These are phyloP conservation scores for Parasarocladium wereldwijsianum DNA, from an alignment of 2,329 filamentous ascomycete species.

Conservation along the genomic window DNA sequence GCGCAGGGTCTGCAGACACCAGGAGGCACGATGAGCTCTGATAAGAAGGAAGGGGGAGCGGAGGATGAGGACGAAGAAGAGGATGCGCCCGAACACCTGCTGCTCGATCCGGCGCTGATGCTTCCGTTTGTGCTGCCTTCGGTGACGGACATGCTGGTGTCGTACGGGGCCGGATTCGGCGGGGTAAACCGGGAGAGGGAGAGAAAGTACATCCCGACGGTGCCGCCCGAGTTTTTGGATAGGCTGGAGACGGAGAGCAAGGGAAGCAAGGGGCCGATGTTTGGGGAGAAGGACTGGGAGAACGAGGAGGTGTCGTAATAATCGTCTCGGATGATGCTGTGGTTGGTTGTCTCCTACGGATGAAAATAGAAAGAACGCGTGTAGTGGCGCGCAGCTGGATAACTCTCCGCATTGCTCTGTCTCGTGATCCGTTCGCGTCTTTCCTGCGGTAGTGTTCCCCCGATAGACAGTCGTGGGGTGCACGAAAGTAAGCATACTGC, in stretches of 20 bases:
- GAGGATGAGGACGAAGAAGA: constrained; percentile 43
- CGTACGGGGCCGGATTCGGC: constrained; percentile 87
- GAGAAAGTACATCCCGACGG: constrained; percentile 88
- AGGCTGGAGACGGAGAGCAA: constrained; percentile 55
- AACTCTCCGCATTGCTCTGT: too few species aligned
- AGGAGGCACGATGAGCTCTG: too few species aligned
- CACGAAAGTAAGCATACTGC: too few species aligned
- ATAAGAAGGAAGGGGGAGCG: constrained; percentile 12
- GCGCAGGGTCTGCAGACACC: constrained; percentile 28
- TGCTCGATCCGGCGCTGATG: constrained; percentile 82
- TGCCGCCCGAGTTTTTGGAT: constrained; percentile 82
- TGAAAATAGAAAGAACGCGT: too few species aligned
- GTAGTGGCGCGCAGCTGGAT: too few species aligned
- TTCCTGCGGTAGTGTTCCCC: too few species aligned
- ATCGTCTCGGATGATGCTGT: constrained; percentile 1
- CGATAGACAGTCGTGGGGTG: too few species aligned
- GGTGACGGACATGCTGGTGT: constrained; percentile 92
- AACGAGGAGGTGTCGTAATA: constrained; percentile 47
- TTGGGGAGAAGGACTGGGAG: constrained; percentile 51
- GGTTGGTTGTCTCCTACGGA: constrained; percentile 1
- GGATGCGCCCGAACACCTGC: constrained; percentile 57
- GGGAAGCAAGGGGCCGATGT: constrained; percentile 37
- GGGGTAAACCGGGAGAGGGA: constrained; percentile 84
- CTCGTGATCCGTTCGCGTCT: too few species aligned
- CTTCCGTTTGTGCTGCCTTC: constrained; percentile 91